phyloP scores from a whole-genome alignment of 2,329 filamentous ascomycete genomes.

The Coniella vitis region DNA sequence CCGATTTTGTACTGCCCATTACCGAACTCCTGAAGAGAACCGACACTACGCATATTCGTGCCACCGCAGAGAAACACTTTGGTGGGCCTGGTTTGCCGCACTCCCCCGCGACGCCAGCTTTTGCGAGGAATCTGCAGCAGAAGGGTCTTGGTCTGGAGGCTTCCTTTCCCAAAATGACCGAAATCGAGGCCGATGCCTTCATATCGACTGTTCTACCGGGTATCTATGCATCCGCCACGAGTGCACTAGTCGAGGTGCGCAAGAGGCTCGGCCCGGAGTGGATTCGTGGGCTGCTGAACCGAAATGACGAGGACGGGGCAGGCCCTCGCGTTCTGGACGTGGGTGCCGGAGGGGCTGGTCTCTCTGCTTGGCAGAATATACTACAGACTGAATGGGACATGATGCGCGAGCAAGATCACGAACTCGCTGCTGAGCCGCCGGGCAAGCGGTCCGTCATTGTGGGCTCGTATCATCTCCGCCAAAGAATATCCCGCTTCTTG shows the following conservation, averaged over 20 bases:
- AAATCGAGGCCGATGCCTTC: constrained; percentile 70
- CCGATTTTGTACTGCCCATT: constrained; percentile 64
- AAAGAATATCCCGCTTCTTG: constrained; percentile 69
- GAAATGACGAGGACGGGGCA: constrained; percentile 39
- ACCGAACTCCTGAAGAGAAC: constrained; percentile 59
- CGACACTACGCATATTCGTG: constrained; percentile 66
- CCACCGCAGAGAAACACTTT: constrained; percentile 66
- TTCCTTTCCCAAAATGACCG: constrained; percentile 58
- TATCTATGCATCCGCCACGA: constrained; percentile 61
- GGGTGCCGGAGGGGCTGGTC: constrained; percentile 64
- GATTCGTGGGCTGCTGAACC: constrained; percentile 57
- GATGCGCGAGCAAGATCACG: constrained; percentile 44
- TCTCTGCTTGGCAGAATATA: constrained; percentile 72
- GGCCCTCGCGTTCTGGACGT: constrained; percentile 65
- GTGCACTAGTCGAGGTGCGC: constrained; percentile 64
- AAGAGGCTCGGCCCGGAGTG: constrained; percentile 65
- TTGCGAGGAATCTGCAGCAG: constrained; percentile 52
- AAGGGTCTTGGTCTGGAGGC: constrained; percentile 59
- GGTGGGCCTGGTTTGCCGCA: constrained; percentile 71
- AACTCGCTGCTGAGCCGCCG: constrained; percentile 39
- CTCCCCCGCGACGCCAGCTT: constrained; percentile 63
- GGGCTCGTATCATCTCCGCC: constrained; percentile 66
- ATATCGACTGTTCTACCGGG: constrained; percentile 63
- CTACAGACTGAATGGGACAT: constrained; percentile 74
- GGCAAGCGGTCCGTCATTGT: constrained; percentile 78